Conservation (phyloP, 331 rosid genomes). For the Ulmus americana region DNA sequence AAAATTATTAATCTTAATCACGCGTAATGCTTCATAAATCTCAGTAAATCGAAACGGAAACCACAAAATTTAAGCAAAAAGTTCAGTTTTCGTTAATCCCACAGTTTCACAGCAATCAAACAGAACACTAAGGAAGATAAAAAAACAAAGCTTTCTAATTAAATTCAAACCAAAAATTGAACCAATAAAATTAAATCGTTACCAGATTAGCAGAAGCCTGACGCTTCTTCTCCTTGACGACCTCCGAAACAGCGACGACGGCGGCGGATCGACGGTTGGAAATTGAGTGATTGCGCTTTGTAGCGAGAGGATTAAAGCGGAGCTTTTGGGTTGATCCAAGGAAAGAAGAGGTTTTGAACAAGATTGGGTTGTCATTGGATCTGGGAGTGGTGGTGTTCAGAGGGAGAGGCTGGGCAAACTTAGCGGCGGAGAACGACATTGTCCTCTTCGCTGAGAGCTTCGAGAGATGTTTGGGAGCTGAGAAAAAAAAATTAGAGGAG, state of each 20-base stretch:
- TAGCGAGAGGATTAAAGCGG: constrained; percentile 35
- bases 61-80: not conserved
- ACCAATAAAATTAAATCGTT: not conserved
- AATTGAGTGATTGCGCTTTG: constrained; percentile 20
- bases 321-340: constrained; percentile 63
- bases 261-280: constrained; percentile 43
- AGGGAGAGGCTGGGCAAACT: constrained; percentile 47
- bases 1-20: not conserved
- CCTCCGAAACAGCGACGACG: constrained; percentile 60
- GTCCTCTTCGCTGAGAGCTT: not conserved
- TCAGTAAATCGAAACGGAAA: constrained; percentile 12
- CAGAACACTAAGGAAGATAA: not conserved
- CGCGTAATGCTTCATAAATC: constrained; percentile 15
- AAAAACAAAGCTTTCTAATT: not conserved
- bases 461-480: not conserved
- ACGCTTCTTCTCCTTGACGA: constrained; percentile 45
- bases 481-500: not conserved
- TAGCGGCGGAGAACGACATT: constrained; percentile 72
- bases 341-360: constrained; percentile 41
- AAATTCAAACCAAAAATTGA: not conserved
- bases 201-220: constrained; percentile 59
- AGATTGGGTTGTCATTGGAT: constrained; percentile 57
- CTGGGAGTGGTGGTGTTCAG: constrained; percentile 45
- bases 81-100: not conserved
- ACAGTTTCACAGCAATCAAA: not conserved